These are phyloP conservation scores for Aspergillus flavus DNA, from an alignment of 2,329 filamentous ascomycete species.

Conservation along the genomic window DNA sequence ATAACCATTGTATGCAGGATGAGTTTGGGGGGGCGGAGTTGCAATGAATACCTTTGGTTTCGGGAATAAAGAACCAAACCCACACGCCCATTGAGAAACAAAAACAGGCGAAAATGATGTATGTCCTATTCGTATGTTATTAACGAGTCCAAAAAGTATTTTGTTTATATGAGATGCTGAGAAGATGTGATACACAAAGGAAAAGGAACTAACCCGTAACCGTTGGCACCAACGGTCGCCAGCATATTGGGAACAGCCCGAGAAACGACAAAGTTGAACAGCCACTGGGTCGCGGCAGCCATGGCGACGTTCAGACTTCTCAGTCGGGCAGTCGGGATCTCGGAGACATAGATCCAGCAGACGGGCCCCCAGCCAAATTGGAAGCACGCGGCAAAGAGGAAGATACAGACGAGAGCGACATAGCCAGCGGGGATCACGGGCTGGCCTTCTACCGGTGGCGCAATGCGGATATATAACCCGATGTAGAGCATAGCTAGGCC, in stretches of 20 bases:
- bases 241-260: conserved; percentile 70
- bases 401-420: conserved; percentile 70
- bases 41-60: conserved; percentile 64
- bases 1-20: background rate
- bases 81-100: conserved; percentile 67
- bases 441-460: conserved; percentile 52
- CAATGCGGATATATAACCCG: conserved; percentile 63
- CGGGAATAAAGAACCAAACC: conserved; percentile 69
- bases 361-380: conserved; percentile 72
- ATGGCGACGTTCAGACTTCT: conserved; percentile 69
- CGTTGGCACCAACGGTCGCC: conserved; percentile 52
- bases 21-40: background rate
- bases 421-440: conserved; percentile 68
- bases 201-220: conserved; percentile 49
- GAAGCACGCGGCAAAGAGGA: conserved; percentile 71
- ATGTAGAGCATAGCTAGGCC: conserved; percentile 67
- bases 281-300: conserved; percentile 69
- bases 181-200: conserved; percentile 22
- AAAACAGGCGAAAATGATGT: conserved; percentile 70
- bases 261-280: conserved; percentile 75
- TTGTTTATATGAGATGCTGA: background rate
- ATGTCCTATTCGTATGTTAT: conserved; percentile 46
- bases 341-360: conserved; percentile 72
- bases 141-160: no score
- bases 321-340: conserved; percentile 69